Base-by-base conservation (phyloP, 2,329 filamentous ascomycete genomes). In the Epichloe festucae region DNA sequence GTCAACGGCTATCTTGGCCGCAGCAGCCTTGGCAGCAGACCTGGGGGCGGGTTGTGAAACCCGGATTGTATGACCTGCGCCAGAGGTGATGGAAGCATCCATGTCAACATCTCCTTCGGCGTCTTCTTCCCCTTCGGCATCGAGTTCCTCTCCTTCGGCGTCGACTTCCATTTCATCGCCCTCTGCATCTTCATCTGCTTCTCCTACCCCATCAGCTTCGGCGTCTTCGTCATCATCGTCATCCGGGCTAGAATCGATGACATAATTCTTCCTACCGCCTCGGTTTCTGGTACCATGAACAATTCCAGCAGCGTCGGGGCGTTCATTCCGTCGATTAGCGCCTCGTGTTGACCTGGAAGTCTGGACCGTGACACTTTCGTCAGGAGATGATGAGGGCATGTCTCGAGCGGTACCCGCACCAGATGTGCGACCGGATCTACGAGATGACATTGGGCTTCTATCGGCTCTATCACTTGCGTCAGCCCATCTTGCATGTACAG, bases 231-330 rank as follows among this genome's bases (percentile, higher is more conserved):
- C 67, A 15, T 63, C 72, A 3, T 71, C 70, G 23, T 72, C 71
- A n/a, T 73, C 71, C 39, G 69, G 70, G 50, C 73, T 74, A 39
- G 74, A 77, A 55, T 80, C 77, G 23, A 82, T 74, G 38, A 79
- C 75, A 51, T 81, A 81, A 57, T 73, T 80, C 66, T 80, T 81
- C 65, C 78, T 78, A 17, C 70, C 71, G 5, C 73, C 75, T 8
- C 77, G 72, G 53, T 75, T 78, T 47, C 77, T 70, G 58, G 75
- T 77, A 39, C 73, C 72, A 27, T 70, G 66, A 17, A 76, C 62
- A 47, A 77, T 74, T 57, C 76, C 71, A 34, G 71, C 70, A 23
- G 69, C 70, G 23, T 66, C 66, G 49, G 73, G 73, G 44, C 62
- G 61, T 21, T 70, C 68, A 39, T 65, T 62, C 47, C 63, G 63